These are phyloP conservation scores for Aphanomyces invadans DNA, from an alignment of 352 stramenopile genomes.

Conservation along the genomic window DNA sequence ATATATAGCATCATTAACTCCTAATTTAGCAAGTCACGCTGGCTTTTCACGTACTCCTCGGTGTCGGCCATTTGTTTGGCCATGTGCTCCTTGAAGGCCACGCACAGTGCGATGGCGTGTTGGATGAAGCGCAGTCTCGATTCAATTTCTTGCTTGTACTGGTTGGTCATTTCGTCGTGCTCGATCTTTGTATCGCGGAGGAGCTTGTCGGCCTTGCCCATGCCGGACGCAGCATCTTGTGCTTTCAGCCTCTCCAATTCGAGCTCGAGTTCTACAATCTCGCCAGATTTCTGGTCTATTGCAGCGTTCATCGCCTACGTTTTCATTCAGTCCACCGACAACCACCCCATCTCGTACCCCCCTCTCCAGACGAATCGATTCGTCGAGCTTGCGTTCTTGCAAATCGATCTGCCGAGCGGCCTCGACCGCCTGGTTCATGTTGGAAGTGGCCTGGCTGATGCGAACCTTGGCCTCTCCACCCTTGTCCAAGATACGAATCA, in stretches of 20 bases:
- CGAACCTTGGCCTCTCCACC: neutral
- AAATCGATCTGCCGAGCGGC: constrained; percentile 28
- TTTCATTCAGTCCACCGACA: neutral
- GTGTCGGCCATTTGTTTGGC: neutral
- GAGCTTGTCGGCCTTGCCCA: constrained; percentile 4
- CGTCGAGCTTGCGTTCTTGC: constrained; percentile 43
- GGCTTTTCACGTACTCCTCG: neutral
- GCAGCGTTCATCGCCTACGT: constrained; percentile 4
- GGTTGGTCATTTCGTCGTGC: constrained; percentile 3
- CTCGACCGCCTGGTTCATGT: constrained; percentile 3
- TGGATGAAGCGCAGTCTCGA: constrained; percentile 15
- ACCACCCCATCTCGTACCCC: neutral
- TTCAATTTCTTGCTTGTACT: constrained; percentile 15
- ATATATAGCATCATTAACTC: too few relatives aligned
- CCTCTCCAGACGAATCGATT: constrained; percentile 26
- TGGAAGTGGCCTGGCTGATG: neutral
- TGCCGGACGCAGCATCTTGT: neutral
- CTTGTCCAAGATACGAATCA: constrained; percentile 13
- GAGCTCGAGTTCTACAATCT: constrained; percentile 14
- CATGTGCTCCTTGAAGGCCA: constrained; percentile 13
- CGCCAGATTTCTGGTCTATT: neutral
- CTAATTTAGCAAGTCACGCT: too few relatives aligned
- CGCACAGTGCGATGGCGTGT: neutral
- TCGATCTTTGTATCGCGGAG: neutral
- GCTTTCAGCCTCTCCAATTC: constrained; percentile 6